Evolutionary conservation across 805 yeast species (phyloP), one percentile per base, ranked within the genome.

Genomic region (Brettanomyces bruxellensis): DNA sequence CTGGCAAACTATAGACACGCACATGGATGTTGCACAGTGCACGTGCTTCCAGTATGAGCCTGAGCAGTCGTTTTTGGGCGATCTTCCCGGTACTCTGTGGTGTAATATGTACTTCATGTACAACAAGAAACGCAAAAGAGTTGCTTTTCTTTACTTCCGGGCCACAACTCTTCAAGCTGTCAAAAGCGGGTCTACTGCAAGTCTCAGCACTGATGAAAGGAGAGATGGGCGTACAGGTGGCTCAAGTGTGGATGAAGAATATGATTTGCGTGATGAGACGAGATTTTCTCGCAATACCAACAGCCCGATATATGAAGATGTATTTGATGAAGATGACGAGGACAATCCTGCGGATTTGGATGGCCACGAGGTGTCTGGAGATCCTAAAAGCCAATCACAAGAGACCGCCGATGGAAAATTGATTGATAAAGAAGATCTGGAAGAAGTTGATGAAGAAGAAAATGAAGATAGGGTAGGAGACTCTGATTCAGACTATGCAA

Each of bases 101-200:
- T 78, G 85, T 24, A 69, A 82, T 60, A 86, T 87, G 75, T 91
- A 95, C 83, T 93, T 93, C 62, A 79, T 91, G 40, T 89, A 85
- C 67, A 93, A 89, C 68, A 91, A 88, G 66, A 84, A 86, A 58
- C 78, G 85, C 67, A 91, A 91, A 67, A 77, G 98, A 51, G 98
- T 93, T 3, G 88, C 95, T 1, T 91, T 84, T 61, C 62, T 93
- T 14, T 86, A 86, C 55, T 67, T 93, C 51, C 80, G 79, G 46
- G 82, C 83, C 8, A 58, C 57, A 5, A 54, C 45, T 5, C 42
- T 40, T 25, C 42, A 40, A 25, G 42, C 11, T 9, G 28, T 22
- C 34, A 40, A 40, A 32, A 40, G n/a, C 14, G 42, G 34, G n/a
- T n/a, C 38, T n/a, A 6, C 14, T 7, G 38, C 38, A 6, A 18